Evolutionary conservation across 768 basidiomycete genomes (phyloP).

Genomic region (Rhizopogon vinicolor): DNA sequence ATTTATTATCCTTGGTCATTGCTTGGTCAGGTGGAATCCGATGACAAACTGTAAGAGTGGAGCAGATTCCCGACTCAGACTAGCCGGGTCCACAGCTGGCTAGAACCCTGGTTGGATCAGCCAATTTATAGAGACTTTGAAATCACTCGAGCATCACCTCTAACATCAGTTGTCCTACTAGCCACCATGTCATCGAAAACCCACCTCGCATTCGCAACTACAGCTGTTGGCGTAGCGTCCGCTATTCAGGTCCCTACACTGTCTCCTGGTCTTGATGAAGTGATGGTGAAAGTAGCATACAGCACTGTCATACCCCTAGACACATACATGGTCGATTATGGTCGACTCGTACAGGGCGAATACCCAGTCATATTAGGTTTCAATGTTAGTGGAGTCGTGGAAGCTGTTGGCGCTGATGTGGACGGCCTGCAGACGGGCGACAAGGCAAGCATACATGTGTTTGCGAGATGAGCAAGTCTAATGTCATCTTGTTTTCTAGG

Average conservation of each 20-base stretch:
- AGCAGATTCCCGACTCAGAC: no score
- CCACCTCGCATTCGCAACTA: constrained; percentile 39
- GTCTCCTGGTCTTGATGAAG: constrained; percentile 30
- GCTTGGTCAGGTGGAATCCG: no score
- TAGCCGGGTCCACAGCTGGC: no score
- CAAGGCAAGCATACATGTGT: constrained; percentile 22
- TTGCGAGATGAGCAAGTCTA: neutral
- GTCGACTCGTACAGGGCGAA: constrained; percentile 17
- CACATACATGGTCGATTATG: constrained; percentile 33
- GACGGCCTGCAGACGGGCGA: constrained; percentile 34
- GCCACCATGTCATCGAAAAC: constrained; percentile 12
- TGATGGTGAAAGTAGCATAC: constrained; percentile 38
- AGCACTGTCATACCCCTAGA: constrained; percentile 38
- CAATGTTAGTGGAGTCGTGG: constrained; percentile 34
- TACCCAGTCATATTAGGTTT: constrained; percentile 36
- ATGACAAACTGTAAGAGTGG: no score
- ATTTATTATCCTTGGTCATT: no score
- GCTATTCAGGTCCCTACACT: constrained; percentile 32
- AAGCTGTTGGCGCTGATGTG: constrained; percentile 31
- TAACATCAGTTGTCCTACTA: neutral
- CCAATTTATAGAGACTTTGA: no score
- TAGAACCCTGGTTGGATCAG: no score
- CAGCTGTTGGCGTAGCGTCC: constrained; percentile 30
- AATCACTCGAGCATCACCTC: neutral
- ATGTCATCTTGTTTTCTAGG: constrained; percentile 8